A percentile compares a stretch with the other conserved stretches of the same genome.
Conservation (phyloP, 495 filamentous ascomycete genomes). For the Daldinia childiae region DNA sequence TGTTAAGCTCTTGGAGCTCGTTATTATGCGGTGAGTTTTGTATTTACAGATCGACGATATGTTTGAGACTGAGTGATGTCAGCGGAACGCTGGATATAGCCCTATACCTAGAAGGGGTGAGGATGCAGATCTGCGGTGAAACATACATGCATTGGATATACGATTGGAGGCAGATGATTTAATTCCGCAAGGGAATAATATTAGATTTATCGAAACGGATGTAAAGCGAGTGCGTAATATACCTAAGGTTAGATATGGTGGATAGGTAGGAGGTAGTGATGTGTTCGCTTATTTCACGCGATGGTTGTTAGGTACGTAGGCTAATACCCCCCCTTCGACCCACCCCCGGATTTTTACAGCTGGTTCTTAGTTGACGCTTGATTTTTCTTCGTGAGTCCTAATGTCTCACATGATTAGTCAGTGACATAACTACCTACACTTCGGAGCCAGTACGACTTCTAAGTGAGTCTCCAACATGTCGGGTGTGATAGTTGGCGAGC, state of each 20-base stretch:
- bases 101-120: no score
- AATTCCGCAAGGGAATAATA: no score
- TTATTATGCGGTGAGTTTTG: no score
- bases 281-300: no score
- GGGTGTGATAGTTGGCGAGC: not conserved
- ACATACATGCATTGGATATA: no score
- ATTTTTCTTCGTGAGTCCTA: not conserved
- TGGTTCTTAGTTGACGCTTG: not conserved
- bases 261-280: no score
- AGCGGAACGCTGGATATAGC: no score
- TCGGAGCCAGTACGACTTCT: not conserved
- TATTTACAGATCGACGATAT: no score
- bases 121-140: no score
- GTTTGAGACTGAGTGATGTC: no score
- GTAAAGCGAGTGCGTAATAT: no score
- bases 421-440: not conserved
- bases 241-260: not conserved
- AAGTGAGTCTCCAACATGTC: not conserved
- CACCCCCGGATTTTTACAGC: not conserved
- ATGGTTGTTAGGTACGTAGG: not conserved
- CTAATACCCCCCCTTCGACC: not conserved
- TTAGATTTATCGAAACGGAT: not conserved
- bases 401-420: not conserved
- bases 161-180: no score
- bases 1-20: not conserved